Evolutionary conservation across 805 yeast genomes (phyloP), one percentile per base, ranked within the genome.

Genomic region (Kockiozyma suomiensis): DNA sequence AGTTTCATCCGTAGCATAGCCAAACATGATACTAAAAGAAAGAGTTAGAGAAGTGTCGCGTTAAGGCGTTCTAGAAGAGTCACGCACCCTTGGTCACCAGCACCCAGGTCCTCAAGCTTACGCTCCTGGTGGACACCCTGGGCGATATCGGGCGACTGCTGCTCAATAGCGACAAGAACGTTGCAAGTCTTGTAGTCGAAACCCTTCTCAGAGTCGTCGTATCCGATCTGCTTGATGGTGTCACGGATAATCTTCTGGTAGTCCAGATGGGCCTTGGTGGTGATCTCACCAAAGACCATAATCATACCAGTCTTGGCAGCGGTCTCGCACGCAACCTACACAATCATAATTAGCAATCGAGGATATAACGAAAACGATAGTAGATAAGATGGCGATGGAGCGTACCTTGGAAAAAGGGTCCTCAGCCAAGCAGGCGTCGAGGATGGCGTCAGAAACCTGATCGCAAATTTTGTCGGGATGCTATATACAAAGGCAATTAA

Each of bases 261-360:
- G 82, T 94, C 99, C 74, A 94, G 82, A 66, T 80, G 79, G 69
- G 99, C 99, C 76, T 85, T 88, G 80, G 99, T 94, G 81, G 99
- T 93, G 78, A 94, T 94, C 81, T 94, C 99, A 81, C 99, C 99
- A 75, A 94, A 94, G 68, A 94, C 97, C 96, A 94, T 88, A 75
- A 94, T 91, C 96, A 94, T 86, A 82, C 99, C 99, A 68, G 99
- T 94, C 83, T 94, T 94, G 72, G 98, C 87, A 68, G 99, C 98
- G 63, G 99, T 90, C 81, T 94, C 99, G 83, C 99, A 94, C 51
- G 97, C 99, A 76, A 94, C 99, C 68, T 65, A 21, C 2, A 10
- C 10, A 6, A 12, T 4, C 37, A 4, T 17, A 38, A 25, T 35
- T 52, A 13, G 38, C 10, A 30, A 15, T 4, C 5, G 37, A 4